These are phyloP conservation scores for Phytophthora syringae DNA, from an alignment of 352 stramenopile species.

Conservation along the genomic window DNA sequence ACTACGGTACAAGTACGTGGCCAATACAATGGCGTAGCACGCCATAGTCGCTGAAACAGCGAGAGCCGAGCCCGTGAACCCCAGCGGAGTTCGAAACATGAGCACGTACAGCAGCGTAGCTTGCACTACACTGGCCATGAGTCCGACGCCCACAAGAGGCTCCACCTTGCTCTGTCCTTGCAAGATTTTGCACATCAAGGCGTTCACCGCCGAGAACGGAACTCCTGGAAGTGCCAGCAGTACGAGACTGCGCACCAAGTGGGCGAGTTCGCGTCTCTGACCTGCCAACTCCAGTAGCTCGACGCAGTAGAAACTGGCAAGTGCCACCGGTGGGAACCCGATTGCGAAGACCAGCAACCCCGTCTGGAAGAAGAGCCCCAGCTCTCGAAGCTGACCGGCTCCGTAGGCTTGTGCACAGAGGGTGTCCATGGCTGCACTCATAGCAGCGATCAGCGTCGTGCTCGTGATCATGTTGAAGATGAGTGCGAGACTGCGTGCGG, in stretches of 20 bases:
- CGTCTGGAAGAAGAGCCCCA: constrained; percentile 90
- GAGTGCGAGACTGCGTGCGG: constrained; percentile 67
- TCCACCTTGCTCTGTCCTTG: constrained; percentile 88
- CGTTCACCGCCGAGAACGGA: constrained; percentile 75
- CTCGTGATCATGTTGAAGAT: constrained; percentile 89
- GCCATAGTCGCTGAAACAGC: constrained; percentile 61
- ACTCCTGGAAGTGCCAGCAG: constrained; percentile 78
- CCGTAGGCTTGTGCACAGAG: constrained; percentile 86
- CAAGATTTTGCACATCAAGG: constrained; percentile 82
- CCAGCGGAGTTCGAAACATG: constrained; percentile 81
- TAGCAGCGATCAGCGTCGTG: constrained; percentile 82
- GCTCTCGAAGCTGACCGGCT: constrained; percentile 84
- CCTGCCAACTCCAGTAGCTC: constrained; percentile 77
- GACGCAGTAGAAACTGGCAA: constrained; percentile 81
- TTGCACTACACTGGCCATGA: constrained; percentile 85
- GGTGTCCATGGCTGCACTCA: constrained; percentile 91
- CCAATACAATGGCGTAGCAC: constrained; percentile 70
- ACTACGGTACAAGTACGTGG: constrained; percentile 70
- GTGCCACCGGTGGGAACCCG: constrained; percentile 62
- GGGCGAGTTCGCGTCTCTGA: constrained; percentile 70
- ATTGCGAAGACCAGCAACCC: constrained; percentile 72
- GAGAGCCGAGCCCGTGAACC: constrained; percentile 82
- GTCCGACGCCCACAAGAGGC: constrained; percentile 81
- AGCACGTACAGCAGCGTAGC: constrained; percentile 83
- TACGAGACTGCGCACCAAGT: constrained; percentile 71